Base-by-base conservation (phyloP, 2,329 filamentous ascomycete genomes). In the Kalmusia sp. region DNA sequence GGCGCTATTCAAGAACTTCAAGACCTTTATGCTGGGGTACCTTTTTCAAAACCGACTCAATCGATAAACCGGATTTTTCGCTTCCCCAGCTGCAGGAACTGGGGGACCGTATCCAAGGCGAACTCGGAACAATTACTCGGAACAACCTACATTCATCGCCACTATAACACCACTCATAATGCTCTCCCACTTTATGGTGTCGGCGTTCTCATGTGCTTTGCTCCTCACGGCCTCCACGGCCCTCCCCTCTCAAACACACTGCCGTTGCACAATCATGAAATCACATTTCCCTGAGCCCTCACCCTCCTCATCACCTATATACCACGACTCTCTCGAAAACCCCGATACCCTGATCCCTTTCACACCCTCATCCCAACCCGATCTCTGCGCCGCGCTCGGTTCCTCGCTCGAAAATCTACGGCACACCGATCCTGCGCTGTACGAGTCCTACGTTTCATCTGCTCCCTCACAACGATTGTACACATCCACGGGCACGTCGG, bases 181-280 rank as follows among this genome's bases (percentile, higher is more conserved):
- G 31, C n/a, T 47, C 6, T 8, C 33, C n/a, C 22, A 19, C 4
- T 28, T 30, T 22, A 19, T 39, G 17, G 31, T 55, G 31, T 21
- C 41, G 2, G 17, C 35, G 6, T 24, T 51, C n/a, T 14, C 51
- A 17, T 6, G 25, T 38, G 6, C 21, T 40, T 34, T 57, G 30
- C 40, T 62, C 43, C 57, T 54, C 30, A 51, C 64, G 12, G 46
- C 59, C 48, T 51, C 52, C 31, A 25, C 45, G 15, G 67, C 70
- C 19, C 56, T 59, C 11, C 61, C 65, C 35, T 63, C 68, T 40
- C 57, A 62, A 40, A 65, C 65, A 19, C 63, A 64, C 43, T 72
- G 70, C 58, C 67, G 63, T 45, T 72, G 70, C 55, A 56, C 60
- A 30, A 55, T 71, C 33, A 52, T 65, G n/a, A n/a, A n/a, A n/a